A percentile compares a stretch with the other conserved stretches of the same genome.
Evolutionary conservation across 148 eudicot species (phyloP).

Genomic region (Nepenthes gracilis): DNA sequence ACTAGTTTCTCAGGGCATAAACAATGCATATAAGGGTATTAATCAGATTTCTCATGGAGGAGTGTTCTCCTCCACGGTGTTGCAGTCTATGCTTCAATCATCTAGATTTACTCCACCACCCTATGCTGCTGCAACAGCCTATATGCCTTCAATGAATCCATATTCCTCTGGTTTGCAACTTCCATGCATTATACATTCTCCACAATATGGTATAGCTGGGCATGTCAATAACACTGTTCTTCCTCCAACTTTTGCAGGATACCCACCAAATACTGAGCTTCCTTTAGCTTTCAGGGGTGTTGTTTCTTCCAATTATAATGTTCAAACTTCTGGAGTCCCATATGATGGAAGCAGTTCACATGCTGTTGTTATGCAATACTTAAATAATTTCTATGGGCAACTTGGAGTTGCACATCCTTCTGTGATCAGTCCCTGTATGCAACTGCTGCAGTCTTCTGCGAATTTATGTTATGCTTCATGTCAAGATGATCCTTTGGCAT

Average conservation of each 20-base stretch:
- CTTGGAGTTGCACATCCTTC: constrained; percentile 13
- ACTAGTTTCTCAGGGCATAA: constrained; percentile 7
- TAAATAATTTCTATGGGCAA: constrained; percentile 6
- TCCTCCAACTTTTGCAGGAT: constrained; percentile 18
- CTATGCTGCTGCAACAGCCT: constrained; percentile 17
- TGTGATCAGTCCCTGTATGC: constrained; percentile 14
- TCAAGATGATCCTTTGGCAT: constrained; percentile 2
- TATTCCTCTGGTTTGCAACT: constrained; percentile 11
- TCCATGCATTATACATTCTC: constrained; percentile 8
- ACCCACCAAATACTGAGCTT: constrained; percentile 8
- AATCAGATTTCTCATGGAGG: background rate
- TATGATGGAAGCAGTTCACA: constrained; percentile 10
- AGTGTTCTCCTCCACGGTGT: background rate
- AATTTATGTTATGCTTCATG: constrained; percentile 4
- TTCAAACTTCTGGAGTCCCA: background rate
- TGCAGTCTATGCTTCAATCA: constrained; percentile 13
- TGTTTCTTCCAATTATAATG: constrained; percentile 5
- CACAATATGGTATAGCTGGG: constrained; percentile 16
- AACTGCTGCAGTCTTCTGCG: constrained; percentile 9
- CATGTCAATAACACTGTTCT: constrained; percentile 4
- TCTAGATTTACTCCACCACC: constrained; percentile 16
- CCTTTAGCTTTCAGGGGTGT: constrained; percentile 13
- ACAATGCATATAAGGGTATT: constrained; percentile 1
- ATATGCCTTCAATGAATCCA: constrained; percentile 14
- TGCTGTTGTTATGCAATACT: constrained; percentile 15